phyloP scores from a whole-genome alignment of 768 basidiomycete species.

The Amanita rubescens region DNA sequence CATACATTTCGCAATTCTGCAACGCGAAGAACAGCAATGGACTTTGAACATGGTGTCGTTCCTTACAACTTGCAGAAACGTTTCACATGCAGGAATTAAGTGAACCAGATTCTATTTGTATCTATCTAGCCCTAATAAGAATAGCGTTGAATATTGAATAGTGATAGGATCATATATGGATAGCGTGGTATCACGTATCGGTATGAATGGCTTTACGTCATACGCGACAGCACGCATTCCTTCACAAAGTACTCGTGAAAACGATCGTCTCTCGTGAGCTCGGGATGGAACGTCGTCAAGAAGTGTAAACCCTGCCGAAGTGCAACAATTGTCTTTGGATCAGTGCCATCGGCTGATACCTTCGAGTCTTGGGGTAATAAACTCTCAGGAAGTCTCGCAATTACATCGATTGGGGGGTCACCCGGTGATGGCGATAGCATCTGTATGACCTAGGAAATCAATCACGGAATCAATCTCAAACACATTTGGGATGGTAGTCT shows the following conservation, averaged over 20 bases:
- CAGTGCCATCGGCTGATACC: constrained; percentile 39
- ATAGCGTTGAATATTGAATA: not conserved
- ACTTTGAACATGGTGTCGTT: no score
- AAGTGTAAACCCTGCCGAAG: constrained; percentile 78
- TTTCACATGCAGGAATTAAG: no score
- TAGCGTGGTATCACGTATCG: not conserved
- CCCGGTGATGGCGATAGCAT: constrained; percentile 35
- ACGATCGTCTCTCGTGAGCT: constrained; percentile 78
- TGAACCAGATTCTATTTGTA: not conserved
- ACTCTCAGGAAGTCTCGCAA: constrained; percentile 21
- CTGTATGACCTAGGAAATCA: constrained; percentile 53
- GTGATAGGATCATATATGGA: not conserved
- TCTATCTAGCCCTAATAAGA: not conserved
- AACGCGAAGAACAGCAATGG: no score
- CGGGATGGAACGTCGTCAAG: constrained; percentile 91
- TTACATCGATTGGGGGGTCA: constrained; percentile 33
- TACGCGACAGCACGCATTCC: constrained; percentile 50
- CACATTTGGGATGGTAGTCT: not conserved
- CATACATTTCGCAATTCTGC: no score
- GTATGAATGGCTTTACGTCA: not conserved
- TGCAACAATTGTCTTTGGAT: constrained; percentile 71
- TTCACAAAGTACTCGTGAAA: constrained; percentile 90
- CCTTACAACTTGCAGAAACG: no score
- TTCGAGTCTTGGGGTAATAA: constrained; percentile 30
- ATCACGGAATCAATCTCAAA: not conserved